phyloP scores from a whole-genome alignment of 495 filamentous ascomycete genomes.

The Massariosphaeria phaeospora region DNA sequence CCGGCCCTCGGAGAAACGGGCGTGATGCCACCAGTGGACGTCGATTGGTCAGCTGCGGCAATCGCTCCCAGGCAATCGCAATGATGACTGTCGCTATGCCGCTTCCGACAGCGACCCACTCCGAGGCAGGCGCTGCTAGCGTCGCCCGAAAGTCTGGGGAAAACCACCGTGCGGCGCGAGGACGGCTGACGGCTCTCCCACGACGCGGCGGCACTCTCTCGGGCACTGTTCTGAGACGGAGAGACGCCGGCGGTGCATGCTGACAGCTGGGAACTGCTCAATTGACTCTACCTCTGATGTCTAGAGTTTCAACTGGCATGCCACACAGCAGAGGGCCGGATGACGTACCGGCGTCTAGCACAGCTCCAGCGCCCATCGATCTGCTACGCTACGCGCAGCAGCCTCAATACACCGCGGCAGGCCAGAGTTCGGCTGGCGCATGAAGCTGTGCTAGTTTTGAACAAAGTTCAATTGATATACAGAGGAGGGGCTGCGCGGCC shows the following conservation, averaged over 20 bases:
- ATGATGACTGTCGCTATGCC: not conserved
- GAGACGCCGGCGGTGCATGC: too few species aligned
- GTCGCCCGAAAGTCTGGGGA: constrained; percentile 3
- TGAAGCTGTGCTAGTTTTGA: not conserved
- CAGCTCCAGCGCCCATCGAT: not conserved
- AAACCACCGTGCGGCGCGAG: constrained; percentile 1
- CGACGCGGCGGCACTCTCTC: not conserved
- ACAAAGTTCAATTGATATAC: constrained; percentile 10
- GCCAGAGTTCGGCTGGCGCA: not conserved
- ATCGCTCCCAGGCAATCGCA: too few species aligned
- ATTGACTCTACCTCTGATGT: not conserved
- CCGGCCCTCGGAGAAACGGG: constrained; percentile 23
- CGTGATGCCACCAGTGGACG: too few species aligned
- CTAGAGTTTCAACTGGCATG: not conserved
- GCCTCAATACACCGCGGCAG: not conserved
- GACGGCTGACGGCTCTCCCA: too few species aligned
- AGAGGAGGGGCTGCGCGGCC: not conserved
- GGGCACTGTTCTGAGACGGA: not conserved
- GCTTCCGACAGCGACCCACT: constrained; percentile 1
- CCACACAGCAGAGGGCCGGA: too few species aligned
- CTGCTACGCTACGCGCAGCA: not conserved
- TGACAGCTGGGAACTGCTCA: not conserved
- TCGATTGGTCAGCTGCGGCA: too few species aligned
- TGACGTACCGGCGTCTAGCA: too few species aligned
- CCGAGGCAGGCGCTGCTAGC: not conserved